Conservation (phyloP, 257 asterid genomes). For the Solanum arcanum region DNA sequence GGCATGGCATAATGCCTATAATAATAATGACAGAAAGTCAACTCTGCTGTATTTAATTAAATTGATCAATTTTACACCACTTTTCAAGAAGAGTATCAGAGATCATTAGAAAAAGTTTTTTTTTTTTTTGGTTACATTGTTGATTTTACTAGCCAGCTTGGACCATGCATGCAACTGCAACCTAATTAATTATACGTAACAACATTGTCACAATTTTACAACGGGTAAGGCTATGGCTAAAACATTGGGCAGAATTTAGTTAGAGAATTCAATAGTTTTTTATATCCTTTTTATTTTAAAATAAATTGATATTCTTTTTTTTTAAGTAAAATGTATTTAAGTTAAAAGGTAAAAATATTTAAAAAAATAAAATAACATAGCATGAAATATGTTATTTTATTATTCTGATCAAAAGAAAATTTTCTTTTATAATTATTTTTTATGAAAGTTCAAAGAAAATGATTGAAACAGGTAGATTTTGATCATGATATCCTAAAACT, state of each 20-base stretch:
- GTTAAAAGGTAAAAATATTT: too few relatives aligned
- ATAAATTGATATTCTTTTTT: too few relatives aligned
- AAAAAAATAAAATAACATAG: too few relatives aligned
- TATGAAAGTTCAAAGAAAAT: neutral
- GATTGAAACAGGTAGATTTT: neutral
- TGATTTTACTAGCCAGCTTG: neutral
- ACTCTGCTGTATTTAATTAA: neutral
- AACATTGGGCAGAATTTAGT: too few relatives aligned
- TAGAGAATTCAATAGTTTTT: too few relatives aligned
- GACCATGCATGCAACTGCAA: neutral
- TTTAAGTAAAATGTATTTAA: too few relatives aligned
- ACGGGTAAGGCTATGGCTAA: too few relatives aligned
- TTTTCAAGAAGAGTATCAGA: neutral
- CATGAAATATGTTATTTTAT: too few relatives aligned
- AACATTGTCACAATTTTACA: neutral
- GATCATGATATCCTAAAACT: neutral
- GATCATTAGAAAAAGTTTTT: neutral
- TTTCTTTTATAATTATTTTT: too few relatives aligned
- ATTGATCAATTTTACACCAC: neutral
- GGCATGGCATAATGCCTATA: too few relatives aligned
- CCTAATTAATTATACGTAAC: neutral
- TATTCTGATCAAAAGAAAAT: too few relatives aligned
- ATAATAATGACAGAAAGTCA: neutral
- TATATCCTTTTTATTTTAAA: too few relatives aligned
- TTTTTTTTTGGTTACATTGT: neutral